Conservation (phyloP, 345 rosid genomes). For the Lepidium africanum region DNA sequence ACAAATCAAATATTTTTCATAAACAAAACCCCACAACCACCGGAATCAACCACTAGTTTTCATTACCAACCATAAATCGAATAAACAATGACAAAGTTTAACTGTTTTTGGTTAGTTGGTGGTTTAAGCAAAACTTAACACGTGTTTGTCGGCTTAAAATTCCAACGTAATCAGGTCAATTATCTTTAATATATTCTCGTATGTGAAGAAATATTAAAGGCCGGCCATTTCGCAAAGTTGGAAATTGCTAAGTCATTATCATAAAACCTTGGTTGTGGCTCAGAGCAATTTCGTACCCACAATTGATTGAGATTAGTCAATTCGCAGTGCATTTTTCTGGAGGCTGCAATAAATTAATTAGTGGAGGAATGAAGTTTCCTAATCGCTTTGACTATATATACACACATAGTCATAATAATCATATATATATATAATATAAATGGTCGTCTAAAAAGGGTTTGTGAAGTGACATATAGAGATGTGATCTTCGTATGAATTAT, state of each 20-base stretch:
- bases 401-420: not conserved
- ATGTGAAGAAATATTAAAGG: slow-evolving; percentile 11
- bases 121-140: not conserved
- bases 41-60: not conserved
- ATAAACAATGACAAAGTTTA: not conserved
- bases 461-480: slow-evolving; percentile 8
- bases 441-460: not conserved
- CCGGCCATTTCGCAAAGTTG: slow-evolving; percentile 12
- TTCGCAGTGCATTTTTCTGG: slow-evolving; percentile 4
- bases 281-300: slow-evolving; percentile 21
- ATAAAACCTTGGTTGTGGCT: slow-evolving; percentile 9
- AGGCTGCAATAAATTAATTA: not conserved
- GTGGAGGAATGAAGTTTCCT: slow-evolving; percentile 19
- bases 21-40: slow-evolving; percentile 1
- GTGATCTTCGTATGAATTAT: slow-evolving; percentile 18
- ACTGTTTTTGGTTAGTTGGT: not conserved
- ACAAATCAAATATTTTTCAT: slow-evolving; percentile 3
- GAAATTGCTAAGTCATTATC: slow-evolving; percentile 26
- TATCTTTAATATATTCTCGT: not conserved
- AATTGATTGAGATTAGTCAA: slow-evolving; percentile 14
- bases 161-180: slow-evolving; percentile 6
- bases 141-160: not conserved
- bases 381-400: slow-evolving; percentile 12
- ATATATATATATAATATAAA: not conserved
- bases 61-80: slow-evolving; percentile 4